Conservation (phyloP, 352 stramenopile species). For the Globisporangium cederbergense region DNA sequence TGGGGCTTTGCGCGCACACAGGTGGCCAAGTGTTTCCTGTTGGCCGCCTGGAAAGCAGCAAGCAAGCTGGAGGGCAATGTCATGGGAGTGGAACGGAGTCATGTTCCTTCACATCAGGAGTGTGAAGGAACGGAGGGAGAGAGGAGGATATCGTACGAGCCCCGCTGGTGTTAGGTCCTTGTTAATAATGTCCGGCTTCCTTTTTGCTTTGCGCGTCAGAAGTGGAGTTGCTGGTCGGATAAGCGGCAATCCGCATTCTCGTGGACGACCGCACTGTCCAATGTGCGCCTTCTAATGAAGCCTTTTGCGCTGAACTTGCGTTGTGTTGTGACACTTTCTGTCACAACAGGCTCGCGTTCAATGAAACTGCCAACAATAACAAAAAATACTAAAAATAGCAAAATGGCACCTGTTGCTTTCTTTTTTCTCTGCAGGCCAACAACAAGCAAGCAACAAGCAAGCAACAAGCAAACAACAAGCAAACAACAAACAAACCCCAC, state of each 20-base stretch:
- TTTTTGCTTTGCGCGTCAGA: neutral
- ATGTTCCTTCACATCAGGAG: no score
- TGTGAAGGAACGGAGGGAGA: neutral
- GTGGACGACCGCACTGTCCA: neutral
- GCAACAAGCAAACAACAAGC: neutral
- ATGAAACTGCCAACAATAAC: neutral
- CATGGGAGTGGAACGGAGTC: no score
- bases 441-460: neutral
- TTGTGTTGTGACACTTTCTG: neutral
- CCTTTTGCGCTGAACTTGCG: neutral
- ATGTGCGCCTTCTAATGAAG: neutral
- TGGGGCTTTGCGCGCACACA: neutral
- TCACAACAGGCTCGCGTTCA: neutral
- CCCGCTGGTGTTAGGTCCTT: neutral
- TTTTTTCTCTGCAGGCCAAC: neutral
- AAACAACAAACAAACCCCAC: neutral
- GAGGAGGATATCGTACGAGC: neutral
- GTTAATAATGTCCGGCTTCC: neutral
- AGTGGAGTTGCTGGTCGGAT: neutral
- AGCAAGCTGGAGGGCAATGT: neutral
- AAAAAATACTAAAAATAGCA: no score
- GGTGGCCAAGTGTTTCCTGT: no score
- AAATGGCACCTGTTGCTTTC: neutral
- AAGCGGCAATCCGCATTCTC: neutral
- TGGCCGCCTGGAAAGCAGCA: neutral